phyloP scores from a whole-genome alignment of 495 filamentous ascomycete genomes.

The Sabuloglossum arenarium region DNA sequence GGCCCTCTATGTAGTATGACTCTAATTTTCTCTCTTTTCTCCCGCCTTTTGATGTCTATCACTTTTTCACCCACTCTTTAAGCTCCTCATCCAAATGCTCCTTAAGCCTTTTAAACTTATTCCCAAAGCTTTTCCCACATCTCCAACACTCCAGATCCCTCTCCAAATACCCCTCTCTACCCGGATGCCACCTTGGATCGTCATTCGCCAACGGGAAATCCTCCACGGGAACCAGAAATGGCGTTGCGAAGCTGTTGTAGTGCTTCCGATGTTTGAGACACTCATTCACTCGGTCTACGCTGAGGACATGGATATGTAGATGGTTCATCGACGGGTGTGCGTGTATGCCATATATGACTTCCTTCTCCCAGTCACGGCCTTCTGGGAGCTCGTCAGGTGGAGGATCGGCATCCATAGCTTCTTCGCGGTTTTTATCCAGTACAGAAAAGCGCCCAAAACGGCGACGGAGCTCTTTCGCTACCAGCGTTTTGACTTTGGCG shows the following conservation, averaged over 20 bases:
- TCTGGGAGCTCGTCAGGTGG: slow-evolving; percentile 31
- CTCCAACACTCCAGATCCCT: slow-evolving; percentile 64
- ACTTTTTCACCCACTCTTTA: slow-evolving; percentile 57
- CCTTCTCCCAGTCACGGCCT: slow-evolving; percentile 60
- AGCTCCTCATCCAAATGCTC: slow-evolving; percentile 66
- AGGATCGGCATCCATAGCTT: slow-evolving; percentile 26
- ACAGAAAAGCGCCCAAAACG: slow-evolving; percentile 40
- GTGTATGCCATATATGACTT: slow-evolving; percentile 63
- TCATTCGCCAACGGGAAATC: slow-evolving; percentile 53
- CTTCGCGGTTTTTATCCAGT: slow-evolving; percentile 32
- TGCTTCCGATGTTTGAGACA: slow-evolving; percentile 64
- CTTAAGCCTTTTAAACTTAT: slow-evolving; percentile 52
- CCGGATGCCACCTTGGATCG: slow-evolving; percentile 36
- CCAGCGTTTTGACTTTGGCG: slow-evolving; percentile 36
- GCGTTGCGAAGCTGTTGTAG: slow-evolving; percentile 77
- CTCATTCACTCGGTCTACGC: slow-evolving; percentile 47
- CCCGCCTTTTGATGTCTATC: background rate
- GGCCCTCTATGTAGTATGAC: background rate
- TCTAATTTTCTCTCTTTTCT: background rate
- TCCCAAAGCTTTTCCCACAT: slow-evolving; percentile 54
- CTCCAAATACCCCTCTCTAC: slow-evolving; percentile 32
- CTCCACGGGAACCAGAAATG: slow-evolving; percentile 66
- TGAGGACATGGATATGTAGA: slow-evolving; percentile 76
- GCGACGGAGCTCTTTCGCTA: slow-evolving; percentile 56
- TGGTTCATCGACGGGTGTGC: slow-evolving; percentile 81